A percentile compares a stretch with the other conserved stretches of the same genome.
Conservation (phyloP, 2,329 filamentous ascomycete genomes). For the Paradendryphiella salina region DNA sequence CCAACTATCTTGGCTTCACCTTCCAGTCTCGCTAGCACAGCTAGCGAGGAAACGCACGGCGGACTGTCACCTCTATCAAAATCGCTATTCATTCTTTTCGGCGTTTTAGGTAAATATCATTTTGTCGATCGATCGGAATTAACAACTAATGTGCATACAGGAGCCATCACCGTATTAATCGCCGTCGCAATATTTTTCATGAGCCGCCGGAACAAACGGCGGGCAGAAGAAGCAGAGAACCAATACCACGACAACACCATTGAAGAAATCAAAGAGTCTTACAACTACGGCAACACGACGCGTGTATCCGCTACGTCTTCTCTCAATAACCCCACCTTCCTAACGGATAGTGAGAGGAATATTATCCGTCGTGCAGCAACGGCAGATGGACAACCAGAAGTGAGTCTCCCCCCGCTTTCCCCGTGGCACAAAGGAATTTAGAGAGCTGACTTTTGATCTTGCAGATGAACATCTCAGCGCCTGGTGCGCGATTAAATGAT, state of each 20-base stretch:
- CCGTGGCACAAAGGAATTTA: neutral
- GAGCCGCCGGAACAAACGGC: slow-evolving; percentile 5
- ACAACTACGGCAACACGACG: neutral
- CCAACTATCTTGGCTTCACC: neutral
- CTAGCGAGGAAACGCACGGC: neutral
- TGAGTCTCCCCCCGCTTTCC: neutral
- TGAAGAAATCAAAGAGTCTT: neutral
- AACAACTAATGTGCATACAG: slow-evolving; percentile 1
- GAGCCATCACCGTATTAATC: slow-evolving; percentile 11
- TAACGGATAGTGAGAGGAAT: slow-evolving; percentile 18
- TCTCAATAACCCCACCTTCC: neutral
- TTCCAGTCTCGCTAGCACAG: neutral
- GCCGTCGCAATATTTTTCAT: slow-evolving; percentile 10
- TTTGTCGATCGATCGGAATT: neutral
- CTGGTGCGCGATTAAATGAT: slow-evolving; percentile 4
- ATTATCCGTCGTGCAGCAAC: slow-evolving; percentile 15
- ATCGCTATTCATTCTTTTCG: slow-evolving; percentile 16
- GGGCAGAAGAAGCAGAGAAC: neutral
- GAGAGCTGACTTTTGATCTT: neutral
- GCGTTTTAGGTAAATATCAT: slow-evolving; percentile 6
- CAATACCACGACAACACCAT: neutral
- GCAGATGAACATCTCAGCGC: neutral
- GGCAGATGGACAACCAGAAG: slow-evolving; percentile 10
- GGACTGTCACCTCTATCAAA: slow-evolving; percentile 11
- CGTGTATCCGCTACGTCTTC: neutral